phyloP scores from a whole-genome alignment of 371 early-diverging fungal species.

The Mucor mucedo region DNA sequence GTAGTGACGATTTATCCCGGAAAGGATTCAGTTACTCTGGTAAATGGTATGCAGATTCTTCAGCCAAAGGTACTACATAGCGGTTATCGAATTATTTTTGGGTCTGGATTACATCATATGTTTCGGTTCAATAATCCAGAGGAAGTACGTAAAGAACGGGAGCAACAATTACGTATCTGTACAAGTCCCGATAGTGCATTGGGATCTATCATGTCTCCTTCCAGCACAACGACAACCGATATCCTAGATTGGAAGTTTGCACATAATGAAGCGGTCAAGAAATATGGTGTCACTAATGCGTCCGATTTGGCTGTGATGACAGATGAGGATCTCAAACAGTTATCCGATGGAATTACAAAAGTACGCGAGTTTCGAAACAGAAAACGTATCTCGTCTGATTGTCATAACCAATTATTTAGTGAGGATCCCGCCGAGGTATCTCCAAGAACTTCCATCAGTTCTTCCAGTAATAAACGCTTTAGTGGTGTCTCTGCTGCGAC shows the following conservation, averaged over 20 bases:
- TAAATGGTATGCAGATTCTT: conserved; percentile 72
- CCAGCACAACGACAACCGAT: conserved; percentile 36
- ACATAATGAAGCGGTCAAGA: conserved; percentile 65
- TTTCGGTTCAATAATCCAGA: conserved; percentile 88
- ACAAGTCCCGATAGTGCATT: conserved; percentile 2
- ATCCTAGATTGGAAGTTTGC: conserved; percentile 84
- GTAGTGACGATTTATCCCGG: conserved; percentile 68
- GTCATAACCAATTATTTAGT: conserved; percentile 36
- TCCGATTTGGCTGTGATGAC: conserved; percentile 45
- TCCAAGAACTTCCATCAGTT: conserved; percentile 32
- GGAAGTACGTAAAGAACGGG: conserved; percentile 74
- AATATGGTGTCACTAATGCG: conserved; percentile 43
- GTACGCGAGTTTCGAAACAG: conserved; percentile 50
- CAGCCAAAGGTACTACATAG: conserved; percentile 66
- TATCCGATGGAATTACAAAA: conserved; percentile 58
- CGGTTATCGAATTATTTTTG: conserved; percentile 81
- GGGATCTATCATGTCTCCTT: neutral
- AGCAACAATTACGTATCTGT: conserved; percentile 42
- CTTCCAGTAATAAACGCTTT: conserved; percentile 23
- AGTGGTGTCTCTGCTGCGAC: conserved; percentile 17
- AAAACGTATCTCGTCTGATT: conserved; percentile 48
- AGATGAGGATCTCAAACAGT: conserved; percentile 58
- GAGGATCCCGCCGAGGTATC: conserved; percentile 19
- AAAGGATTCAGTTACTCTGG: conserved; percentile 61
- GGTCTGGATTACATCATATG: conserved; percentile 72